Percentiles rank a stretch among this genome's conserved stretches.
phyloP scores from a whole-genome alignment of 208 protist genomes.

The Vickermania spadyakhi region DNA sequence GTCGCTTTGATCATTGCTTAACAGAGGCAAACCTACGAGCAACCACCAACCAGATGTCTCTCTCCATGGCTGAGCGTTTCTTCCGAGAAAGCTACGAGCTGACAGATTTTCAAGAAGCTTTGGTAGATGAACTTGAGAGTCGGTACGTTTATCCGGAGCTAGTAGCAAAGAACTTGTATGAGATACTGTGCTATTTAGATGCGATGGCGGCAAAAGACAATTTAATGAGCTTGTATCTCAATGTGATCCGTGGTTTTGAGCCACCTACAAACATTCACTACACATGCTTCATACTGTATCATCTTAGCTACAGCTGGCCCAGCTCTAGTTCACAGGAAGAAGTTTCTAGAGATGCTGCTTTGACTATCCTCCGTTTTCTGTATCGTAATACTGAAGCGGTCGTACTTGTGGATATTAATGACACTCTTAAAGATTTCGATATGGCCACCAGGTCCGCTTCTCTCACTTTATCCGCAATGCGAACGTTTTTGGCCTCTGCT shows the following conservation, averaged over 20 bases:
- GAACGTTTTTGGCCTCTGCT: constrained; percentile 48
- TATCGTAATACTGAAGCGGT: constrained; percentile 50
- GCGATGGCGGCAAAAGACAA: constrained; percentile 35
- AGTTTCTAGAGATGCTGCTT: constrained; percentile 46
- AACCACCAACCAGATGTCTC: constrained; percentile 55
- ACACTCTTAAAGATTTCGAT: constrained; percentile 65
- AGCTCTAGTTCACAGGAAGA: constrained; percentile 50
- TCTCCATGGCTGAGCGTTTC: constrained; percentile 59
- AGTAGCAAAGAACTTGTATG: constrained; percentile 81
- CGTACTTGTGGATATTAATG: constrained; percentile 44
- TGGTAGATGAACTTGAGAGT: constrained; percentile 79
- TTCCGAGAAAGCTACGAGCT: constrained; percentile 74
- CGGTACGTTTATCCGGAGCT: constrained; percentile 81
- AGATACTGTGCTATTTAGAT: constrained; percentile 86
- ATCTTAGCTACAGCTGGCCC: constrained; percentile 80
- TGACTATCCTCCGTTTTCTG: constrained; percentile 67
- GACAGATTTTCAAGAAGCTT: constrained; percentile 79
- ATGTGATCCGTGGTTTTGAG: constrained; percentile 73
- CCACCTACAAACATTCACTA: constrained; percentile 79
- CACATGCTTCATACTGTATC: constrained; percentile 68
- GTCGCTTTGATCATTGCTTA: constrained; percentile 62
- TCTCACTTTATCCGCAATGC: constrained; percentile 64
- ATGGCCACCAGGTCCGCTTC: constrained; percentile 64
- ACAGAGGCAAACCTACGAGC: constrained; percentile 42
- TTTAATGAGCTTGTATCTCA: constrained; percentile 60